Conservation (phyloP, 306 rosid genomes). For the Acacia crassicarpa region DNA sequence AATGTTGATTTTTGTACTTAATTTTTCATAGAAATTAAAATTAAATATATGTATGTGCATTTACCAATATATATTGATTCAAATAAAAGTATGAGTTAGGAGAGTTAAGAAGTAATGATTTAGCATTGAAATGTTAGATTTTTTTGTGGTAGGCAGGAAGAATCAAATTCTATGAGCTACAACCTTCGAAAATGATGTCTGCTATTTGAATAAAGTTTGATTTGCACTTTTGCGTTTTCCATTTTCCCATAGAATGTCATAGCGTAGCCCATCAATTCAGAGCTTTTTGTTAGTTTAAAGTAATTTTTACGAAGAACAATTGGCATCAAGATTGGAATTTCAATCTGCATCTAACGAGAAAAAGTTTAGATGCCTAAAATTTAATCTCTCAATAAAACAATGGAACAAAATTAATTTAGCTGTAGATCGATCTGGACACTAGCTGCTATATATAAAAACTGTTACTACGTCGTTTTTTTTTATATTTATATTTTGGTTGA, state of each 20-base stretch:
- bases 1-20: neutral
- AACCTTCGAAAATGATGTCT: conserved; percentile 34
- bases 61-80: neutral
- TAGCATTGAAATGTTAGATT: conserved; percentile 24
- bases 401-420: neutral
- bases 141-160: conserved; percentile 46
- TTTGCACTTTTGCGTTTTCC: neutral
- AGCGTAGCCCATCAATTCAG: neutral
- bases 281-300: neutral
- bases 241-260: neutral
- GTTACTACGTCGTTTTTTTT: too few species aligned
- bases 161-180: conserved; percentile 42
- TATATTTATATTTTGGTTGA: too few species aligned
- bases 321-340: neutral
- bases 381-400: neutral
- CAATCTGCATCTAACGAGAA: neutral
- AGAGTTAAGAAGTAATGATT: conserved; percentile 20
- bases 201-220: conserved; percentile 1
- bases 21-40: neutral
- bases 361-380: neutral
- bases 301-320: neutral
- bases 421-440: neutral
- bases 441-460: neutral
- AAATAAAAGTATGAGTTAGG: conserved; percentile 18
- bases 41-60: neutral